Evolutionary conservation across 352 stramenopile species (phyloP).

Genomic region (Globisporangium canariense): DNA sequence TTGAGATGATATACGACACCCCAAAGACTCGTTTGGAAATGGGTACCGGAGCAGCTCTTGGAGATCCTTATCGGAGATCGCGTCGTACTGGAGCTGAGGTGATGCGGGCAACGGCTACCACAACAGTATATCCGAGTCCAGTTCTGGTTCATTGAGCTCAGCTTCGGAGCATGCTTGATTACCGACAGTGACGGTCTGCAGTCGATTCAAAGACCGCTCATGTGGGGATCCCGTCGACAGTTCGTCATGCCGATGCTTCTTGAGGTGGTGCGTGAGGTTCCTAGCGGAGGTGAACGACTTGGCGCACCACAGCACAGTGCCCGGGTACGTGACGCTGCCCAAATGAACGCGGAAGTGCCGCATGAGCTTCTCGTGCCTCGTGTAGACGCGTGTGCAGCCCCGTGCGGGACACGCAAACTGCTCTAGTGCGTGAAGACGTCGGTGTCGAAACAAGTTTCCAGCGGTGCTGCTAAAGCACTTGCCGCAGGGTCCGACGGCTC

Average conservation of each 20-base stretch:
- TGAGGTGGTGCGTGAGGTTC: neutral
- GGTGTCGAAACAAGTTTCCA: conserved; percentile 1
- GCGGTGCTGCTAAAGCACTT: neutral
- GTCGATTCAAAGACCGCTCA: no score
- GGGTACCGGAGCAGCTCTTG: no score
- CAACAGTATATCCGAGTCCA: no score
- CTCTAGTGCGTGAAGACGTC: neutral
- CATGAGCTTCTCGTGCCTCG: neutral
- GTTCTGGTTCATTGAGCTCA: no score
- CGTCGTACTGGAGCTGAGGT: no score
- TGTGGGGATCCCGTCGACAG: no score
- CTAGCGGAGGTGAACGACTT: neutral
- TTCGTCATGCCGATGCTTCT: neutral
- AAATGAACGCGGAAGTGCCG: neutral
- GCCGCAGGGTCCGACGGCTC: neutral
- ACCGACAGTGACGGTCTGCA: no score
- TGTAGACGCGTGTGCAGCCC: neutral
- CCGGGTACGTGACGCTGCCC: neutral
- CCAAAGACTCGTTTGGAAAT: no score
- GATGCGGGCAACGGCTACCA: no score
- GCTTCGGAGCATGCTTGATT: no score
- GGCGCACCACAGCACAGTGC: neutral
- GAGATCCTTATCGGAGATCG: no score
- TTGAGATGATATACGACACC: no score
- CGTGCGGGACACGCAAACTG: neutral